Conservation (phyloP, 1,139 yeast species). For the Candida sp. region DNA sequence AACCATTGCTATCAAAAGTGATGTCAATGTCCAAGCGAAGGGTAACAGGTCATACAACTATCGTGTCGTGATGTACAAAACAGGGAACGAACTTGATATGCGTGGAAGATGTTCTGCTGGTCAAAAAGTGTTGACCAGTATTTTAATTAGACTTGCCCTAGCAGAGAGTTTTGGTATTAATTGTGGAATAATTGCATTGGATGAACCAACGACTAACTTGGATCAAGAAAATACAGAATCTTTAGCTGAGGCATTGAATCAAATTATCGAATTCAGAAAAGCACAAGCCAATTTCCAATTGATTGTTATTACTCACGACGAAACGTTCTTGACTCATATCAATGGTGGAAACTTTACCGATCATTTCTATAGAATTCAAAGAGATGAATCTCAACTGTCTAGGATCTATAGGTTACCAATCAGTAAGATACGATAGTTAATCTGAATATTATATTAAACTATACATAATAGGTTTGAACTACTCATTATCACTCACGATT, state of each 20-base stretch:
- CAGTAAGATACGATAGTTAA: conserved; percentile 22
- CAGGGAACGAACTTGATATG: conserved; percentile 93
- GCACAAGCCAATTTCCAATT: conserved; percentile 87
- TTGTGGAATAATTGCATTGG: conserved; percentile 94
- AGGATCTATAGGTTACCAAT: conserved; percentile 54
- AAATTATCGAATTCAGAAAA: conserved; percentile 71
- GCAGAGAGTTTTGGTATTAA: conserved; percentile 96
- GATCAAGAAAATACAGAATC: conserved; percentile 90
- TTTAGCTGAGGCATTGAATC: conserved; percentile 75
- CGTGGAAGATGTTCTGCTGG: conserved; percentile 99
- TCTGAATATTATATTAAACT: too few relatives aligned
- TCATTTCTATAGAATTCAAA: conserved; percentile 75
- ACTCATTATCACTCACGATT: not conserved
- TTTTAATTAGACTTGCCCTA: conserved; percentile 84
- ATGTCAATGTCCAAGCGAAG: conserved; percentile 55
- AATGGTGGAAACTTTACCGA: conserved; percentile 87
- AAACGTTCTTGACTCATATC: conserved; percentile 81
- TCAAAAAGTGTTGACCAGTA: conserved; percentile 91
- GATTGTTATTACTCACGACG: conserved; percentile 95
- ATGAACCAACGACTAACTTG: conserved; percentile 96
- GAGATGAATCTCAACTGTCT: conserved; percentile 81
- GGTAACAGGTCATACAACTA: conserved; percentile 82
- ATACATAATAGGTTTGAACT: not conserved
- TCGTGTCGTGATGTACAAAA: conserved; percentile 93
- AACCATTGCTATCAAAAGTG: conserved; percentile 82